Conservation (phyloP, 2,329 filamentous ascomycete species). For the Paraphoma chrysanthemicola region DNA sequence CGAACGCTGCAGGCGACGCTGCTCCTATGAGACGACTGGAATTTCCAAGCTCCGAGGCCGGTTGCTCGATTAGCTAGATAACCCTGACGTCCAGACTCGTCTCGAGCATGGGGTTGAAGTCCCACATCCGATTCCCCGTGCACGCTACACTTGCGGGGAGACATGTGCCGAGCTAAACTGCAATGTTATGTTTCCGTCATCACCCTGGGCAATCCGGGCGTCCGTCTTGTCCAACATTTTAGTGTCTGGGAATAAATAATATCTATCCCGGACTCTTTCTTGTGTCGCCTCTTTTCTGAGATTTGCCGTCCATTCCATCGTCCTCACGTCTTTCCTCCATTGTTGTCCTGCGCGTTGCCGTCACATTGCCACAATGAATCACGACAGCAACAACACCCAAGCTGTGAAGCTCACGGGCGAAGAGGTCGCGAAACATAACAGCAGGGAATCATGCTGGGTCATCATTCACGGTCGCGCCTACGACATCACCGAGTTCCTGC, state of each 20-base stretch:
- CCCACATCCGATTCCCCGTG: slow-evolving; percentile 19
- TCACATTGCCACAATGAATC: slow-evolving; percentile 50
- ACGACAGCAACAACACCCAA: slow-evolving; percentile 51
- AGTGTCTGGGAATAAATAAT: slow-evolving; percentile 30
- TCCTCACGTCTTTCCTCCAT: background rate
- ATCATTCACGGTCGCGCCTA: slow-evolving; percentile 72
- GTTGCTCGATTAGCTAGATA: slow-evolving; percentile 18
- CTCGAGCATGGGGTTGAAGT: slow-evolving; percentile 1
- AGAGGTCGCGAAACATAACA: slow-evolving; percentile 75
- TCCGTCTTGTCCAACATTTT: slow-evolving; percentile 11
- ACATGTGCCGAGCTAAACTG: slow-evolving; percentile 38
- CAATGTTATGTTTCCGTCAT: slow-evolving; percentile 33
- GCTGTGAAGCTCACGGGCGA: slow-evolving; percentile 53
- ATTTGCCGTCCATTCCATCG: slow-evolving; percentile 1
- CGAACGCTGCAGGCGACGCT: background rate
- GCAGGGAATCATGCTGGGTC: slow-evolving; percentile 78
- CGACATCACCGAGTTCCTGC: slow-evolving; percentile 70
- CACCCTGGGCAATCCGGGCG: slow-evolving; percentile 36
- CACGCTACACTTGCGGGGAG: slow-evolving; percentile 18
- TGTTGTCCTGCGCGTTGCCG: slow-evolving; percentile 4
- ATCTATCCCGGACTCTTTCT: background rate
- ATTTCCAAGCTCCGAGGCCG: slow-evolving; percentile 22
- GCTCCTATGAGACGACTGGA: slow-evolving; percentile 13
- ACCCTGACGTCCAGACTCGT: slow-evolving; percentile 6
- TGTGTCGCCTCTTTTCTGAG: slow-evolving; percentile 5